phyloP scores from a whole-genome alignment of 257 asterid genomes.

The Linderniella brevidens region DNA sequence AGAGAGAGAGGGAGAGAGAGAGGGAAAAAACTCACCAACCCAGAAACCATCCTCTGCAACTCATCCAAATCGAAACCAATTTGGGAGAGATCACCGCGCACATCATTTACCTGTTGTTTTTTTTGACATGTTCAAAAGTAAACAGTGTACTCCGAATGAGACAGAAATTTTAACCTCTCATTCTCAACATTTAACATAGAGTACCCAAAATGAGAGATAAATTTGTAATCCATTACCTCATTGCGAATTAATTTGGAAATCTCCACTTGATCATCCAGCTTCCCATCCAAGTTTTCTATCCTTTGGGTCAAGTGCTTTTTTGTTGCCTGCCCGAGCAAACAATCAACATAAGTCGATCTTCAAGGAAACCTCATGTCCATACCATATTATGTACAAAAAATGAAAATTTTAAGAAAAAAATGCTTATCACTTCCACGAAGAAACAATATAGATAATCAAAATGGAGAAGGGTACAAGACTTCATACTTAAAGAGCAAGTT shows the following conservation, averaged over 20 bases:
- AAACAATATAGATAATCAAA: too few species aligned
- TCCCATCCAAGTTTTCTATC: constrained; percentile 82
- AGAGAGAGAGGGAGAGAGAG: not conserved
- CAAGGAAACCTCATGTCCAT: not conserved
- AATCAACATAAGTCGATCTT: not conserved
- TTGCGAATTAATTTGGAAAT: constrained; percentile 51
- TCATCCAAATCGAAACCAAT: constrained; percentile 39
- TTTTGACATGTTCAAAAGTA: constrained; percentile 7
- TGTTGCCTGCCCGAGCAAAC: constrained; percentile 35
- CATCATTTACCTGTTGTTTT: constrained; percentile 38
- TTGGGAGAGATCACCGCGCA: constrained; percentile 45
- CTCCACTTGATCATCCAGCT: constrained; percentile 81
- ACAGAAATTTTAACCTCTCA: constrained; percentile 6
- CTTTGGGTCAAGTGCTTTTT: constrained; percentile 89
- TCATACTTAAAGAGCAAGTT: too few species aligned
- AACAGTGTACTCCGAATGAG: too few species aligned
- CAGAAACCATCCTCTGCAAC: constrained; percentile 42
- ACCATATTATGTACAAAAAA: not conserved
- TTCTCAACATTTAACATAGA: too few species aligned
- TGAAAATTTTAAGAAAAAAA: not conserved
- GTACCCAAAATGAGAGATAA: not conserved
- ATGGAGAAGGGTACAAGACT: too few species aligned
- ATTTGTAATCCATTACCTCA: constrained; percentile 30
- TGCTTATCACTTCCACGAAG: too few species aligned
- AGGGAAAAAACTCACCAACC: constrained; percentile 50